phyloP scores from a whole-genome alignment of 192 early-diverging fungal genomes.

The Tieghemiomyces parasiticus region DNA sequence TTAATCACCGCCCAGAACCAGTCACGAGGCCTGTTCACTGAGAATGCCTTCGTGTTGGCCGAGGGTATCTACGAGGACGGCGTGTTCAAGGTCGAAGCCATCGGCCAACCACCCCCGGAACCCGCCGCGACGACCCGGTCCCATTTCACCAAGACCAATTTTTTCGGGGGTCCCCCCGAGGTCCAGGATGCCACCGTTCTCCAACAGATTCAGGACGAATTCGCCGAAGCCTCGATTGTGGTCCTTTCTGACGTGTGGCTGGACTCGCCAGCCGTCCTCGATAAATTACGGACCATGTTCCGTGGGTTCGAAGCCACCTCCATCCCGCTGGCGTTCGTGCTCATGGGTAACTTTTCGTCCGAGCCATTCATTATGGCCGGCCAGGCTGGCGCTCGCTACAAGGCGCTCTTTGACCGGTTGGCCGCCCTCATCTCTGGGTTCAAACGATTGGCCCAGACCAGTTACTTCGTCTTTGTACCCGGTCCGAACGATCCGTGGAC shows the following conservation, averaged over 20 bases:
- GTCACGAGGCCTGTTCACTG: slow-evolving; percentile 62
- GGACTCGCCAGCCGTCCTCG: slow-evolving; percentile 64
- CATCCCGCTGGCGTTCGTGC: slow-evolving; percentile 68
- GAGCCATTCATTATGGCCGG: slow-evolving; percentile 49
- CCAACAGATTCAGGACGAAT: slow-evolving; percentile 13
- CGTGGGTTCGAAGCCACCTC: slow-evolving; percentile 48
- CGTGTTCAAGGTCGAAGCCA: slow-evolving; percentile 46
- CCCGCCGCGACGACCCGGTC: slow-evolving; percentile 20
- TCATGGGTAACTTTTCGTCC: slow-evolving; percentile 78
- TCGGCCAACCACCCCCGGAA: slow-evolving; percentile 69
- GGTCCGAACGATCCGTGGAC: slow-evolving; percentile 75
- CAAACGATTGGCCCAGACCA: slow-evolving; percentile 19
- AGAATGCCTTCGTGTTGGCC: slow-evolving; percentile 73
- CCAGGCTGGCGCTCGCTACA: slow-evolving; percentile 43
- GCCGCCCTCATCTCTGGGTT: slow-evolving; percentile 24
- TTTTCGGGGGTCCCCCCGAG: slow-evolving; percentile 25
- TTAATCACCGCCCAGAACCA: slow-evolving; percentile 23
- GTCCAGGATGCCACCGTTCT: slow-evolving; percentile 9
- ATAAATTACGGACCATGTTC: slow-evolving; percentile 54
- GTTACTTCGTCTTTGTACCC: slow-evolving; percentile 79
- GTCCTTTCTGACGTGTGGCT: slow-evolving; percentile 78
- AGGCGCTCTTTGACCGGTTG: slow-evolving; percentile 22
- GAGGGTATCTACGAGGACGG: slow-evolving; percentile 65
- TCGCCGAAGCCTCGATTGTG: slow-evolving; percentile 45
- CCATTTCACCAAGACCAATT: slow-evolving; percentile 21